Percentiles rank a stretch among this genome's conserved stretches.
Conservation (phyloP, 2,329 filamentous ascomycete species). For the Phaeophleospora eucalypticola region DNA sequence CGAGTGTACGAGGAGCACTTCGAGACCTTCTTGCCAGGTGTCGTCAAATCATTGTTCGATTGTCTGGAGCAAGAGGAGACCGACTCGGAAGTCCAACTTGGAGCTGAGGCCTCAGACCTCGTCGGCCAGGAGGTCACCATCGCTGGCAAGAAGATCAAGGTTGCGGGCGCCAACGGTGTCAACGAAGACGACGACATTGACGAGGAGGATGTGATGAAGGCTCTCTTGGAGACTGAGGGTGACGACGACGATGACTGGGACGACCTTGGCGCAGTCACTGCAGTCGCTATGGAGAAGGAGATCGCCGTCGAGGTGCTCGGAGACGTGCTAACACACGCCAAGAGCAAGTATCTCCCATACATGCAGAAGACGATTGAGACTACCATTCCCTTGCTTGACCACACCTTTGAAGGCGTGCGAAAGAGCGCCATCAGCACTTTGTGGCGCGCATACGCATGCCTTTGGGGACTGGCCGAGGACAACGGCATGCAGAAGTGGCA, state of each 20-base stretch:
- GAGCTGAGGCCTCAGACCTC: slow-evolving; percentile 68
- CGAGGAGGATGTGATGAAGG: slow-evolving; percentile 49
- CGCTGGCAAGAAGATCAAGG: slow-evolving; percentile 79
- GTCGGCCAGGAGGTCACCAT: slow-evolving; percentile 72
- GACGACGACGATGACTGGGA: slow-evolving; percentile 80
- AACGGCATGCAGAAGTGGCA: slow-evolving; percentile 77
- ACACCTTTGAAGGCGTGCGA: slow-evolving; percentile 87
- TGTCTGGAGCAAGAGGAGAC: slow-evolving; percentile 87
- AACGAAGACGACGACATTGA: slow-evolving; percentile 55
- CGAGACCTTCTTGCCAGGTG: slow-evolving; percentile 70
- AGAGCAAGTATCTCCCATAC: slow-evolving; percentile 73
- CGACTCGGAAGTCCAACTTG: slow-evolving; percentile 71
- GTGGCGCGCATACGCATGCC: slow-evolving; percentile 87
- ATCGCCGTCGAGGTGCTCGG: slow-evolving; percentile 93
- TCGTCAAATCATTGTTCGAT: slow-evolving; percentile 75
- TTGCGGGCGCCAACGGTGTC: slow-evolving; percentile 54
- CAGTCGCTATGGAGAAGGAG: slow-evolving; percentile 92
- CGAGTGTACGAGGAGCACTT: slow-evolving; percentile 90
- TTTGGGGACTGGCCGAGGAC: slow-evolving; percentile 84
- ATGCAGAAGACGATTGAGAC: slow-evolving; percentile 84
- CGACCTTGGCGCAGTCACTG: slow-evolving; percentile 77
- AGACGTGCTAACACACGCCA: slow-evolving; percentile 84
- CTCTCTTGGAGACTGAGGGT: slow-evolving; percentile 51
- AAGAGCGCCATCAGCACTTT: slow-evolving; percentile 88
- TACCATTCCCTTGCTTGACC: slow-evolving; percentile 75